Evolutionary conservation across 2,329 filamentous ascomycete genomes (phyloP), one percentile per base, ranked within the genome.

Genomic region (Cladophialophora bantiana): DNA sequence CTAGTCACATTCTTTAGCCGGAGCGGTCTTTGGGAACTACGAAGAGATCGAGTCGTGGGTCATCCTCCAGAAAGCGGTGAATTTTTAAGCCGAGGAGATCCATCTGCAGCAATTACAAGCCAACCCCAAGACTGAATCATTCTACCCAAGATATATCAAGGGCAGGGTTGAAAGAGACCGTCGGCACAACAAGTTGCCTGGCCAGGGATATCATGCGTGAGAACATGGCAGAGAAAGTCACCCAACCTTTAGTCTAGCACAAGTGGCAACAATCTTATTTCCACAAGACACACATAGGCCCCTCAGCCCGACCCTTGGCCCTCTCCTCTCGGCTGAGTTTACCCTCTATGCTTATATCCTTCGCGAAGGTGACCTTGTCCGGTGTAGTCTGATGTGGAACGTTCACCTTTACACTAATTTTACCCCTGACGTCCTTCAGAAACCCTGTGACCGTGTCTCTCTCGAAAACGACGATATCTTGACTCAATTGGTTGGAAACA

Each of bases 241-340:
- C 20, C 9, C 13, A 56, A 35, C 9, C 12, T 4, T 34, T 18
- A 7, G 18, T 15, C 20, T 32, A 15, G n/a, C n/a, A n/a, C n/a
- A n/a, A n/a, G n/a, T n/a, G n/a, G n/a, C n/a, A n/a, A n/a, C 4
- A 5, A 20, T 35, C n/a, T 31, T 59, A 65, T 15, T 61, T 65
- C 63, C 63, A 65, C 50, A 56, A 45, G 26, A 65, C 40, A 42
- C 63, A 65, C 50, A 65, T 61, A 4, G 63, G 63, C 40, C 63
- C 63, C 31, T 65, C 56, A 7, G 5, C 36, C 9, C 45, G 48
- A 45, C 48, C 52, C 45, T 34, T 15, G 36, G 34, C 31, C 34
- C 9, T 20, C 15, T 36, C 4, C 15, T 18, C 13, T 12, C 10
- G 40, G 7, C 32, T 58, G 9, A 56, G 15, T 1, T 56, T 56